Base-by-base conservation (phyloP, 148 eudicot species). In the Salicornia ramosissima region DNA sequence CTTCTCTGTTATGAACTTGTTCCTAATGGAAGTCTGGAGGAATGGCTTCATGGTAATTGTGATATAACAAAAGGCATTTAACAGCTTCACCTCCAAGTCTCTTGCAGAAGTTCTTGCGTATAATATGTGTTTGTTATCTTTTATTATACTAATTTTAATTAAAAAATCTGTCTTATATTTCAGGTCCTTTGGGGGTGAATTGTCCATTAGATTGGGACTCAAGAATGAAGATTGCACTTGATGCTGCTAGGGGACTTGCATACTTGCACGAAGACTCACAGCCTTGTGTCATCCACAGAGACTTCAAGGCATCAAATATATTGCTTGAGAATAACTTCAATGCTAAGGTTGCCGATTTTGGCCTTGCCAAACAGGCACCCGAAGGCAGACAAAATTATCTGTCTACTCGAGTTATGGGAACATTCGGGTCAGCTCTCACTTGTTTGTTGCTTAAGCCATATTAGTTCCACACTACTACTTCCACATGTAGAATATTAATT, bases 171-270 rank as follows among this genome's bases (percentile, higher is more conserved):
- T 31, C 40, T 15, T 21, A 11, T 79, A 13, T 22, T 76, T 59
- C 77, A 93, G 98, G 98, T 39, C 96, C 95, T 47, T 64, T 82
- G 74, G 98, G 96, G 70, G 84, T 88, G 21, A 86, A 90, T 69
- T 87, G 95, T 80, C 96, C 98, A 53, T 80, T 93, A 73, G 95
- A 90, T 74, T 93, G 98, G 98, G 92, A 88, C 42, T 82, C 88
- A 10, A 90, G 98, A 79, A 90, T 93, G 96, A 93, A 84, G 80
- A 88, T 93, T 78, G 98, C 96, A 21, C 95, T 90, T 57, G 98
- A 90, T 86, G 98, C 98, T 57, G 98, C 98, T 26, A 80, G 98
- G 79, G 98, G 96, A 74, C 96, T 93, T 73, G 89, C 98, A 61
- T 93, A 93, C 80, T 82, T 93, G 80, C 98, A 93, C 30, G 98